These are phyloP conservation scores for Rhododendron simsii DNA, from an alignment of 148 eudicot species.

Conservation along the genomic window DNA sequence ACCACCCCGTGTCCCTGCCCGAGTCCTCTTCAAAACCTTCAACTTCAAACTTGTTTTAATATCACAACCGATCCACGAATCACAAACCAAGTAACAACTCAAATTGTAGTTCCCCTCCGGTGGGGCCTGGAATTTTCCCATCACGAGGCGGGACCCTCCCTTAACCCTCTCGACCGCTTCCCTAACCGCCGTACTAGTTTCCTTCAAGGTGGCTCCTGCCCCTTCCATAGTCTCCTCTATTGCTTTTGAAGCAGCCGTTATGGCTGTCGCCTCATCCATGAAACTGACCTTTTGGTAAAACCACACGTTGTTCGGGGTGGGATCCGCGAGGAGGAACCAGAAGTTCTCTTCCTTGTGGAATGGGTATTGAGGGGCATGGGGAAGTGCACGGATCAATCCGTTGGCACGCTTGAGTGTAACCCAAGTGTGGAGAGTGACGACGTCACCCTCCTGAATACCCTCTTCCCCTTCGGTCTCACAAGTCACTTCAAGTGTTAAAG, in stretches of 20 bases:
- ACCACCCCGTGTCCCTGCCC: slow-evolving; percentile 75
- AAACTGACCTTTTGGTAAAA: slow-evolving; percentile 74
- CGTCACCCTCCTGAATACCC: slow-evolving; percentile 81
- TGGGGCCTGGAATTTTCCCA: slow-evolving; percentile 80
- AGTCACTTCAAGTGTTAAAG: slow-evolving; percentile 54
- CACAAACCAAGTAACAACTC: slow-evolving; percentile 58
- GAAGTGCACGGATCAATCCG: slow-evolving; percentile 69
- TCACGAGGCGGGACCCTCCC: slow-evolving; percentile 61
- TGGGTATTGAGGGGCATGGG: slow-evolving; percentile 79
- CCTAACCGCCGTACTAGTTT: slow-evolving; percentile 50
- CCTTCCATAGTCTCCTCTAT: slow-evolving; percentile 70
- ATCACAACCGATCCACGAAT: slow-evolving; percentile 88
- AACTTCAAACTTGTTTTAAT: slow-evolving; percentile 50
- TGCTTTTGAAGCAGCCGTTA: slow-evolving; percentile 61
- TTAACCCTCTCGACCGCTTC: slow-evolving; percentile 66
- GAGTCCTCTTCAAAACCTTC: slow-evolving; percentile 59
- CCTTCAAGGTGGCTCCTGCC: slow-evolving; percentile 49
- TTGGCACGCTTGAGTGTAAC: slow-evolving; percentile 60
- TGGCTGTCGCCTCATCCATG: slow-evolving; percentile 73
- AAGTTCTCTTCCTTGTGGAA: slow-evolving; percentile 80
- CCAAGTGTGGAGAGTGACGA: slow-evolving; percentile 80
- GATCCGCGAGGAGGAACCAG: slow-evolving; percentile 78
- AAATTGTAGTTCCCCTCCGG: slow-evolving; percentile 66
- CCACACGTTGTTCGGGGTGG: slow-evolving; percentile 68
- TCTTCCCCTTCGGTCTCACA: slow-evolving; percentile 95